Evolutionary conservation across 192 early-diverging fungal species (phyloP).

Genomic region (Linnemannia schmuckeri): DNA sequence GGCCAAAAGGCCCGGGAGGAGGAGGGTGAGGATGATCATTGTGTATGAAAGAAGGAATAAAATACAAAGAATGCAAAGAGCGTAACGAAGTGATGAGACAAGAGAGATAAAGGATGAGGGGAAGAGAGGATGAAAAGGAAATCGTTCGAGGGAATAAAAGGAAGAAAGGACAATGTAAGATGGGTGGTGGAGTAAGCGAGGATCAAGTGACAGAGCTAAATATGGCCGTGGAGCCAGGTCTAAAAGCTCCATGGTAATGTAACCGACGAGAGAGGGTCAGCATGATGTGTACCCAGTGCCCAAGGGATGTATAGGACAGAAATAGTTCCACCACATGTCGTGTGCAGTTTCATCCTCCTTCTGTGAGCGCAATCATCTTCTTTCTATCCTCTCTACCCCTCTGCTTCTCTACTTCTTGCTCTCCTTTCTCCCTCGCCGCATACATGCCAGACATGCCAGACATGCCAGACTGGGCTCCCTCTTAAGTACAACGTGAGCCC

Average conservation of each 20-base stretch:
- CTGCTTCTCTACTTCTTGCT: too few relatives aligned
- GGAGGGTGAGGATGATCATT: constrained; percentile 8
- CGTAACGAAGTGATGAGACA: neutral
- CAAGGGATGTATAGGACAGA: constrained; percentile 5
- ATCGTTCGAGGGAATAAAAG: neutral
- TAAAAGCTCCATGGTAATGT: neutral
- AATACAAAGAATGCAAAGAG: neutral
- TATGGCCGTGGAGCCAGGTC: neutral
- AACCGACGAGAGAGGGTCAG: neutral
- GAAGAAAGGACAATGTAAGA: neutral
- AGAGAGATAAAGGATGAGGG: neutral
- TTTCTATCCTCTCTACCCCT: neutral
- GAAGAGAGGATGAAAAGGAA: neutral
- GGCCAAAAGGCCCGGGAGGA: constrained; percentile 3
- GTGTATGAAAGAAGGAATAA: neutral
- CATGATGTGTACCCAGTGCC: neutral
- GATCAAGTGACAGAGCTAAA: neutral
- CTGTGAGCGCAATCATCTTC: neutral
- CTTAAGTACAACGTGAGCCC: too few relatives aligned
- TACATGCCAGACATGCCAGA: too few relatives aligned
- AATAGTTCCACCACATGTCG: neutral
- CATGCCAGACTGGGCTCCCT: too few relatives aligned
- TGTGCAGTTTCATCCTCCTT: neutral
- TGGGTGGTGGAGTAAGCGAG: neutral
- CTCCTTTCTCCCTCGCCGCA: too few relatives aligned